Base-by-base conservation (phyloP, 768 basidiomycete species). In the Gloeostereum incarnatum region DNA sequence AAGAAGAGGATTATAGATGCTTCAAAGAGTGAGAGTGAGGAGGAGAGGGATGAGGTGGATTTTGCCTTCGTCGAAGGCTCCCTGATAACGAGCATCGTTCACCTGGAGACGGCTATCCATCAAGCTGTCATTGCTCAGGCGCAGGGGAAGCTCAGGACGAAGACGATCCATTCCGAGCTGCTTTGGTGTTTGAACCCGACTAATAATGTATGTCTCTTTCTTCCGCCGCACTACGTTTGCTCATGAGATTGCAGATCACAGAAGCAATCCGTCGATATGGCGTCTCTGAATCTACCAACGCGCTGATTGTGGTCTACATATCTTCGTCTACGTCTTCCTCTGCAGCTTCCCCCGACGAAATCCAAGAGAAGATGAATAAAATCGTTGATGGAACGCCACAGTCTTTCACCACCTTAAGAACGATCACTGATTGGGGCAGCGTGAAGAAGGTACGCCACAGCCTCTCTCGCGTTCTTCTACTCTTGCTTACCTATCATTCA, bases 181-280 rank as follows among this genome's bases (percentile, higher is more conserved):
- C 65, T 97, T n/a, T 91, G 84, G 69, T 61, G 74, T 16, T 64
- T 97, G 34, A 89, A 85, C 46, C 90, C 91, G 2, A 87, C 79
- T 4, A 86, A 88, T 46, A 96, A 93, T 53, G 89, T 87, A 38
- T 34, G 50, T 31, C 14, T 4, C 24, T 22, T 34, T 18, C 29
- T 17, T 31, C 14, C 13, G 31, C 25, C 6, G 14, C 38, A 14
- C 6, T 22, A 20, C 3, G 18, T 14, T 33, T 40, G 10, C 13
- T 24, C n/a, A 33, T 11, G 18, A 31, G 17, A 22, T 42, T 20
- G 6, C 39, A 93, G 89, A 97, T 98, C 37, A 75, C 82, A 2
- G 92, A 98, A 49, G 83, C 84, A 0, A 75, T 98, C 43, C 71
- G 77, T 35, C 75, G 87, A 41, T 94, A 90, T 49, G 93, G 93